A percentile compares a stretch with the other conserved stretches of the same genome.
phyloP scores from a whole-genome alignment of 495 filamentous ascomycete species.

The Glutinoglossum americanum region DNA sequence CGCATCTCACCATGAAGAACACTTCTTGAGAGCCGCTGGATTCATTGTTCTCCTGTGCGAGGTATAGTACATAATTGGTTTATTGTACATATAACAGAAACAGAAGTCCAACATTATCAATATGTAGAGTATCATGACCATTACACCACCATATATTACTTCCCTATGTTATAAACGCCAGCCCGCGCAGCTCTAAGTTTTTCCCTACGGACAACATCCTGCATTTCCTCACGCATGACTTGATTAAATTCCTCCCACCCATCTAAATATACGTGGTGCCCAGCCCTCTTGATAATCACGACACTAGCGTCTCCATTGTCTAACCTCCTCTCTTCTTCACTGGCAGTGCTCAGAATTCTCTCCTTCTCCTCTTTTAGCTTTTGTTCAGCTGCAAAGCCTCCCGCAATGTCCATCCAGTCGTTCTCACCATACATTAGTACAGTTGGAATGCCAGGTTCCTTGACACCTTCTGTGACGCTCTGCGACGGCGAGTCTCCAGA shows the following conservation, averaged over 20 bases:
- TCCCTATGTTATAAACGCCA: neutral
- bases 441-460: constrained; percentile 59
- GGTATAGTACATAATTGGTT: neutral
- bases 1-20: neutral
- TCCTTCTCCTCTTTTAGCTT: constrained; percentile 51
- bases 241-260: constrained; percentile 78
- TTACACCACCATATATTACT: neutral
- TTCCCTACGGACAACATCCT: constrained; percentile 29
- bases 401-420: constrained; percentile 95
- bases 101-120: neutral
- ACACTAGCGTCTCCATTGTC: constrained; percentile 71
- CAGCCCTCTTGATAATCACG: constrained; percentile 57
- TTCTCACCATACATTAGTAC: constrained; percentile 90
- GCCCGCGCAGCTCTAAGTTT: neutral
- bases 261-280: constrained; percentile 87
- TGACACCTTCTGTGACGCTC: neutral
- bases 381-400: constrained; percentile 60
- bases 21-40: neutral
- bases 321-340: constrained; percentile 39
- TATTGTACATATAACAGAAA: neutral
- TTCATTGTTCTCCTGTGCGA: neutral
- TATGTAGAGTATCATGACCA: neutral
- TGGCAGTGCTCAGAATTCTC: constrained; percentile 32
- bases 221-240: constrained; percentile 54
- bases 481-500: constrained; percentile 7